A percentile compares a stretch with the other conserved stretches of the same genome.
Evolutionary conservation across 192 early-diverging fungal genomes (phyloP).

Genomic region (Gigaspora rosea): DNA sequence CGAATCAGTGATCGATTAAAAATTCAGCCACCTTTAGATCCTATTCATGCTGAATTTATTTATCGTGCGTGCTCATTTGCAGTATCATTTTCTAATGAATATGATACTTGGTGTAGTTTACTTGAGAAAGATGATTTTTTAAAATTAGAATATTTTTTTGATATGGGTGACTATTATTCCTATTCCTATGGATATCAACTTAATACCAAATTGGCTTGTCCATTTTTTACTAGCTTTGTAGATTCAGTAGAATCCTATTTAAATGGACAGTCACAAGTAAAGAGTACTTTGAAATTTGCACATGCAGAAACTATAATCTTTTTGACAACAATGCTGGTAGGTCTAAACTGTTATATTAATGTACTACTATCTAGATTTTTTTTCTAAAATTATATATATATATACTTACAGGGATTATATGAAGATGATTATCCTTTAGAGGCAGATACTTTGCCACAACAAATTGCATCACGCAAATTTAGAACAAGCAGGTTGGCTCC

Average conservation of each 20-base stretch:
- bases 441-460: background rate
- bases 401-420: conserved; percentile 9
- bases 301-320: conserved; percentile 26
- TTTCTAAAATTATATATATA: background rate
- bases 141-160: conserved; percentile 19
- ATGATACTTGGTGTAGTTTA: conserved; percentile 25
- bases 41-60: conserved; percentile 13
- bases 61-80: conserved; percentile 18
- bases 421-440: conserved; percentile 1
- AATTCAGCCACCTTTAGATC: conserved; percentile 2
- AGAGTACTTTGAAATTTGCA: conserved; percentile 16
- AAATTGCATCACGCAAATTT: conserved; percentile 12
- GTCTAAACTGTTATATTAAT: background rate
- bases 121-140: conserved; percentile 17
- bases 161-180: conserved; percentile 10
- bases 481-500: background rate
- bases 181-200: conserved; percentile 24
- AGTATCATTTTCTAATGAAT: background rate
- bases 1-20: background rate
- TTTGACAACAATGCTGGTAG: conserved; percentile 12
- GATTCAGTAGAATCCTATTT: background rate
- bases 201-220: conserved; percentile 21
- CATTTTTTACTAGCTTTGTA: background rate
- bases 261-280: background rate
- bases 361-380: background rate